Evolutionary conservation across 345 rosid genomes (phyloP).

Genomic region (Sapria himalayana): DNA sequence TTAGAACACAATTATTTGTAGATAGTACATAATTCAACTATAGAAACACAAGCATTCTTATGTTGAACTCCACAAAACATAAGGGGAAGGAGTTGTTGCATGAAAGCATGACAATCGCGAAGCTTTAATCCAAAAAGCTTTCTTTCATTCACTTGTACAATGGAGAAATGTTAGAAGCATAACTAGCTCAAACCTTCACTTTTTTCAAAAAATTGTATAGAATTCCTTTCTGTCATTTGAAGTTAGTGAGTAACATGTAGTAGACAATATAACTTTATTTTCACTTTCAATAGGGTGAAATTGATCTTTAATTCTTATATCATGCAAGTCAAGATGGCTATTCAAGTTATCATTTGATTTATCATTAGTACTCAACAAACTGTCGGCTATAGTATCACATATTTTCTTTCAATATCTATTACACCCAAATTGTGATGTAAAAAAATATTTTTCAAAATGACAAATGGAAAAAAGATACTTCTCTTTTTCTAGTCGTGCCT

Average conservation of each 20-base stretch:
- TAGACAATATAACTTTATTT: not conserved
- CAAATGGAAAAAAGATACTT: not conserved
- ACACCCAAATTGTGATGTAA: not conserved
- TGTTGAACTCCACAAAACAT: not conserved
- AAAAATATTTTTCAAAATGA: not conserved
- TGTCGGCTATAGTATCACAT: slow-evolving; percentile 1
- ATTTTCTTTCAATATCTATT: slow-evolving; percentile 5
- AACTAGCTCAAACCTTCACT: not conserved
- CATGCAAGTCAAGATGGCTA: not conserved
- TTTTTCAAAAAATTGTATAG: not conserved
- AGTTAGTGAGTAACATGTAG: not conserved
- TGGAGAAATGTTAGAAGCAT: slow-evolving; percentile 1
- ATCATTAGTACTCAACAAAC: not conserved
- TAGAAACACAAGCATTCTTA: not conserved
- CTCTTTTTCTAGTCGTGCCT: not conserved
- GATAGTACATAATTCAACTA: not conserved
- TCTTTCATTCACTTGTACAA: not conserved
- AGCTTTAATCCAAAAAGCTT: not conserved
- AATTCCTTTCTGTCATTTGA: not conserved
- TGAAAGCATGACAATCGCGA: slow-evolving; percentile 6
- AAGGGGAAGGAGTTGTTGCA: slow-evolving; percentile 5
- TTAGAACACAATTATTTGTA: not conserved
- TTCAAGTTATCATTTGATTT: not conserved
- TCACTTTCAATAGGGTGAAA: not conserved
- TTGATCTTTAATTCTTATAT: not conserved